These are phyloP conservation scores for Trichoderma koningii DNA, from an alignment of 2,329 filamentous ascomycete genomes.

Conservation along the genomic window DNA sequence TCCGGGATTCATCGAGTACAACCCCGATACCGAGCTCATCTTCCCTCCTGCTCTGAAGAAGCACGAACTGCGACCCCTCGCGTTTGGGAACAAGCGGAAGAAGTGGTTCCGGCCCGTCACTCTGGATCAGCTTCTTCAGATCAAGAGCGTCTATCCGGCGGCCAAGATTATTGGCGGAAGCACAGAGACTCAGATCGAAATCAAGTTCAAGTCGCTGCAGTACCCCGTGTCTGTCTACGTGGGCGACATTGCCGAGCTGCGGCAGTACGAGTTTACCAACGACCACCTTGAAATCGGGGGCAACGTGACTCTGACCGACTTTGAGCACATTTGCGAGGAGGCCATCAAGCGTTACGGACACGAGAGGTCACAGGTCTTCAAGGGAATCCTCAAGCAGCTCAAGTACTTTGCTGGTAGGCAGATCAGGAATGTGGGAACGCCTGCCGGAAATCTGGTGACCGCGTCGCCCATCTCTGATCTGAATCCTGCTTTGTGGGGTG, in stretches of 20 bases:
- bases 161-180: constrained; percentile 96
- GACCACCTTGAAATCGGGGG: constrained; percentile 89
- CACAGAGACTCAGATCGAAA: constrained; percentile 96
- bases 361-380: constrained; percentile 73
- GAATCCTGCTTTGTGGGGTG: constrained; percentile 89
- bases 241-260: constrained; percentile 86
- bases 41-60: constrained; percentile 86
- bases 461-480: constrained; percentile 96
- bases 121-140: constrained; percentile 82
- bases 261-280: constrained; percentile 77
- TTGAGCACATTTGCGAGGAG: constrained; percentile 80
- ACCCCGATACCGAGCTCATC: constrained; percentile 90
- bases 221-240: constrained; percentile 91
- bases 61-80: constrained; percentile 77
- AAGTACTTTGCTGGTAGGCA: constrained; percentile 93
- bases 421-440: constrained; percentile 96
- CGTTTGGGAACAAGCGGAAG: constrained; percentile 93
- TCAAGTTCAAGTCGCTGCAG: constrained; percentile 94
- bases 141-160: constrained; percentile 80
- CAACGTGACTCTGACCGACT: constrained; percentile 87
- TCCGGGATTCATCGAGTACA: constrained; percentile 91
- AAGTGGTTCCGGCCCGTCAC: constrained; percentile 91
- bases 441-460: constrained; percentile 90
- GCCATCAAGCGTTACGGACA: constrained; percentile 78
- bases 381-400: constrained; percentile 90